Evolutionary conservation across 2,329 filamentous ascomycete genomes (phyloP).

Genomic region (Penicillium psychrosexuale): DNA sequence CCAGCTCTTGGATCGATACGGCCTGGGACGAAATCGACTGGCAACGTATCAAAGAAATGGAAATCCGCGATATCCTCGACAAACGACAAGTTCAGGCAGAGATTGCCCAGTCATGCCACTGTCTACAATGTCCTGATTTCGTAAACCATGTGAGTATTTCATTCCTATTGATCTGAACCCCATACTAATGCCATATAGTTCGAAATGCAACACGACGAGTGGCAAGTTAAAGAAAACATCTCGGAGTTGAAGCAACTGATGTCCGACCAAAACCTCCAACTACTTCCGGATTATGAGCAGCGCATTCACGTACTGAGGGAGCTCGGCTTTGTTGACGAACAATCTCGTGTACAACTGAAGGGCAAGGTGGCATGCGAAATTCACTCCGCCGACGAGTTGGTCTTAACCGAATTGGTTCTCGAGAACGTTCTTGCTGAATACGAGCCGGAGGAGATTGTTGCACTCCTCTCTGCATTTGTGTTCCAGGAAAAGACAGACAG

Average conservation of each 20-base stretch:
- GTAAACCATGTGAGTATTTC: constrained; percentile 72
- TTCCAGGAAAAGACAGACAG: constrained; percentile 95
- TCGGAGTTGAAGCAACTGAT: constrained; percentile 80
- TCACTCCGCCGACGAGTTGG: constrained; percentile 92
- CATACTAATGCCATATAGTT: constrained; percentile 54
- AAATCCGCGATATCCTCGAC: constrained; percentile 73
- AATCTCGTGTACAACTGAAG: constrained; percentile 86
- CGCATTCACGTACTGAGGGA: constrained; percentile 88
- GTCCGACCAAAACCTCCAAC: constrained; percentile 92
- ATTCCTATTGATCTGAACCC: not conserved
- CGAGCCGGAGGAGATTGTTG: constrained; percentile 94
- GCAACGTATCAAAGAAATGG: constrained; percentile 74
- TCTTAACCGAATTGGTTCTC: constrained; percentile 90
- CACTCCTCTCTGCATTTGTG: constrained; percentile 87
- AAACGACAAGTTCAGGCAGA: constrained; percentile 64
- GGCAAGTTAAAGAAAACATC: constrained; percentile 94
- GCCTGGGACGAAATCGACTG: constrained; percentile 85
- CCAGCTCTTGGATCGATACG: constrained; percentile 68
- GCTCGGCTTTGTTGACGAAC: constrained; percentile 84
- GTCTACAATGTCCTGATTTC: constrained; percentile 71
- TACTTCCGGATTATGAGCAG: constrained; percentile 95
- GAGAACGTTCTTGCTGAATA: constrained; percentile 96
- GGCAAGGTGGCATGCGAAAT: constrained; percentile 98
- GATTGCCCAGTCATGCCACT: constrained; percentile 62
- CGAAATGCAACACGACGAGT: constrained; percentile 93